Evolutionary conservation across 1,284 basidiomycete species (phyloP).

Genomic region (Hymenochaete sp.): DNA sequence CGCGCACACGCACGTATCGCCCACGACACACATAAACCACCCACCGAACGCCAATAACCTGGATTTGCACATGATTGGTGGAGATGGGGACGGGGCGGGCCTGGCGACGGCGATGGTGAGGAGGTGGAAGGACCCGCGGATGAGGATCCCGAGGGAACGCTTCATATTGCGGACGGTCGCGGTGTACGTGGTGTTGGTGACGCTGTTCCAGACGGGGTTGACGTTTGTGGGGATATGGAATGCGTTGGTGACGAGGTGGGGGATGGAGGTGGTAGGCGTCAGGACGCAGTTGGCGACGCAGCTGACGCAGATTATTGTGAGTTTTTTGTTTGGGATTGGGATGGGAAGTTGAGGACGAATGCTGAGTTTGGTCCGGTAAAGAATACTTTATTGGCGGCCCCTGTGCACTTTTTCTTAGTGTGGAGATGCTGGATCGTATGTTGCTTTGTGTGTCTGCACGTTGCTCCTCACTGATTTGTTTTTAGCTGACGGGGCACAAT

Average conservation of each 20-base stretch:
- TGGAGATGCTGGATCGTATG: slow-evolving; percentile 28
- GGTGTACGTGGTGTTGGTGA: slow-evolving; percentile 3
- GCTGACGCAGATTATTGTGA: slow-evolving; percentile 1
- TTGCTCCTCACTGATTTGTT: background rate
- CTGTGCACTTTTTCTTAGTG: slow-evolving; percentile 26
- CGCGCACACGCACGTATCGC: too few species aligned
- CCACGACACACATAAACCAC: too few species aligned
- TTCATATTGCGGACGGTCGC: background rate
- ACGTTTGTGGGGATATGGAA: slow-evolving; percentile 1
- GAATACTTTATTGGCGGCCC: slow-evolving; percentile 21
- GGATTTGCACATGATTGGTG: too few species aligned
- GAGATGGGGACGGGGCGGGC: too few species aligned
- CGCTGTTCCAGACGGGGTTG: slow-evolving; percentile 5
- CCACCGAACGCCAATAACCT: too few species aligned
- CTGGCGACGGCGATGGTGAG: too few species aligned
- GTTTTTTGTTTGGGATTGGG: too few species aligned
- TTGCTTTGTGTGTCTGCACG: background rate
- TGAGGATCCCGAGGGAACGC: background rate
- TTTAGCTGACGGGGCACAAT: slow-evolving; percentile 16
- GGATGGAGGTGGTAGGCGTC: too few species aligned
- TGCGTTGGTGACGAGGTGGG: slow-evolving; percentile 4
- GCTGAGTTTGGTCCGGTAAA: too few species aligned
- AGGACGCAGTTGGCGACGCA: slow-evolving; percentile 2
- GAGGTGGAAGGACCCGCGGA: too few species aligned
- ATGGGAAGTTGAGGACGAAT: too few species aligned